Percentiles rank a stretch among this genome's conserved stretches.
phyloP scores from a whole-genome alignment of 371 early-diverging fungal genomes.

The Massospora cicadina region DNA sequence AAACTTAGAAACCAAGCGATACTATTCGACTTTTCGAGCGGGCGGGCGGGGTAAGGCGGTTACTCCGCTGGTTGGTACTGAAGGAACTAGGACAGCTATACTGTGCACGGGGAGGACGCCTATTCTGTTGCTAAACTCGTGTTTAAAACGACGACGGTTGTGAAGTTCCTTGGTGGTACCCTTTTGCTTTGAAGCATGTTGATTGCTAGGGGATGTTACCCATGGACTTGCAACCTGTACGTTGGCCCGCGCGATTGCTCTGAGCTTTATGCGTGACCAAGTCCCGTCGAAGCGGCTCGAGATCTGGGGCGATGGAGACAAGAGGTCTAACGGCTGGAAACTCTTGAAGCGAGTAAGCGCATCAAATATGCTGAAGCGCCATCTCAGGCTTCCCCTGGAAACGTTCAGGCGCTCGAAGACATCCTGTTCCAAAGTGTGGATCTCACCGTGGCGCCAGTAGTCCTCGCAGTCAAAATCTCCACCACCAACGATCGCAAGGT shows the following conservation, averaged over 20 bases:
- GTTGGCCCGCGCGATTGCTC: constrained; percentile 50
- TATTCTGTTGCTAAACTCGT: constrained; percentile 57
- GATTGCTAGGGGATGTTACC: constrained; percentile 25
- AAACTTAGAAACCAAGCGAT: constrained; percentile 22
- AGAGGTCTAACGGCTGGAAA: constrained; percentile 10
- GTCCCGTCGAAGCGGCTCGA: constrained; percentile 51
- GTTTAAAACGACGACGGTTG: constrained; percentile 75
- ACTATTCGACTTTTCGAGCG: constrained; percentile 60
- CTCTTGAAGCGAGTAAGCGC: neutral
- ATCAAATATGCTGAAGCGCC: neutral
- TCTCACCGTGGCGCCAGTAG: constrained; percentile 55
- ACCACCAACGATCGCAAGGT: constrained; percentile 21
- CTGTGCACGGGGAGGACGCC: constrained; percentile 81
- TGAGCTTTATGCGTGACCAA: constrained; percentile 56
- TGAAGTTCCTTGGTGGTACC: constrained; percentile 74
- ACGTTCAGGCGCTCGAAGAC: constrained; percentile 77
- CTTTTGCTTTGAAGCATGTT: too few species aligned
- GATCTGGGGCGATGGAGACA: constrained; percentile 50
- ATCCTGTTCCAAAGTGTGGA: constrained; percentile 54
- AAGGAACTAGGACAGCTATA: constrained; percentile 39
- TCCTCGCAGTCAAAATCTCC: constrained; percentile 49
- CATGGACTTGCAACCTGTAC: constrained; percentile 57
- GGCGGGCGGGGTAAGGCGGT: constrained; percentile 24
- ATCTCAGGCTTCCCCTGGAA: constrained; percentile 75
- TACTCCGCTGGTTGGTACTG: neutral